Percentiles rank a stretch among this genome's conserved stretches.
Evolutionary conservation across 2,329 filamentous ascomycete species (phyloP).

Genomic region (Aspergillus pseudoviridinutans): DNA sequence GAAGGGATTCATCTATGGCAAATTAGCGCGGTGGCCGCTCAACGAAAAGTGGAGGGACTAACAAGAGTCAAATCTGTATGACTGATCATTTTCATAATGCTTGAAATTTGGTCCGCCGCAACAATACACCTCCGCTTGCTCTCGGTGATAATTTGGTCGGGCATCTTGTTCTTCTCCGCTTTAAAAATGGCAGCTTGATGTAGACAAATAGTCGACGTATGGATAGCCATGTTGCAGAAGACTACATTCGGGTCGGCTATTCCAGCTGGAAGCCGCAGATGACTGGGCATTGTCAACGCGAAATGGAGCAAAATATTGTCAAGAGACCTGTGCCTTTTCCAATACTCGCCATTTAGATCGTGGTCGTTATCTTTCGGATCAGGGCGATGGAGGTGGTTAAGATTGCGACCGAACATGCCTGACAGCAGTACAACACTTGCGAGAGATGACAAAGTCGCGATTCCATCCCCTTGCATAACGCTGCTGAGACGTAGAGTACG

Average conservation of each 20-base stretch:
- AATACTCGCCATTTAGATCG: conserved; percentile 89
- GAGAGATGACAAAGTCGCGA: conserved; percentile 69
- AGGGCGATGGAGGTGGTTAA: conserved; percentile 85
- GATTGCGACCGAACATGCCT: conserved; percentile 85
- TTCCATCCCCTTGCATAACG: conserved; percentile 60
- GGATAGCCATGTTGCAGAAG: conserved; percentile 94
- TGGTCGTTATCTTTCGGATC: conserved; percentile 75
- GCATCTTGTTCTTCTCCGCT: conserved; percentile 80
- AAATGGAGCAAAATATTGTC: conserved; percentile 89
- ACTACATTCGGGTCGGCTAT: conserved; percentile 78
- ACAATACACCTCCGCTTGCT: conserved; percentile 92
- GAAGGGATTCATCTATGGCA: conserved; percentile 80
- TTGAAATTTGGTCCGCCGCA: conserved; percentile 88
- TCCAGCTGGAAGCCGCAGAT: conserved; percentile 73
- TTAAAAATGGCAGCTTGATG: conserved; percentile 98
- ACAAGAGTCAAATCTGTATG: conserved; percentile 81
- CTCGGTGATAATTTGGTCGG: conserved; percentile 73
- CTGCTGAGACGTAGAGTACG: conserved; percentile 61
- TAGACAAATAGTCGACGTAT: conserved; percentile 94
- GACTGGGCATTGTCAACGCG: conserved; percentile 72
- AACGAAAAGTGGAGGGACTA: conserved; percentile 37
- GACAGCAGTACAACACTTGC: conserved; percentile 79
- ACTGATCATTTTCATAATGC: conserved; percentile 91
- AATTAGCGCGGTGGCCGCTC: conserved; percentile 11
- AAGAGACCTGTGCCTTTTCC: conserved; percentile 85